Evolutionary conservation across 2,329 filamentous ascomycete genomes (phyloP).

Genomic region (Stemphylium beticola): DNA sequence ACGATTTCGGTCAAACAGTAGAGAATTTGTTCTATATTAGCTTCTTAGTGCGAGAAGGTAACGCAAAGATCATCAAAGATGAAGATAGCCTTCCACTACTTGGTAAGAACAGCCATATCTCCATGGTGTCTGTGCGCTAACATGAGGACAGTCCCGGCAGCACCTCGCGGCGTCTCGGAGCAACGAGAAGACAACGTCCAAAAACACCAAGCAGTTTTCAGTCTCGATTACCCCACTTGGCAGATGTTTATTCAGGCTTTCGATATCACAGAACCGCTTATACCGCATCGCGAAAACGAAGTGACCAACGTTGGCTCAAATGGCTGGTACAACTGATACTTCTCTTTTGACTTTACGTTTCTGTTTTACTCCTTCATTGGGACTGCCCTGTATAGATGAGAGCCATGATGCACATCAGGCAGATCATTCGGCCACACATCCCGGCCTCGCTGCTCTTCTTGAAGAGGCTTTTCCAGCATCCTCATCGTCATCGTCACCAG

Average conservation of each 20-base stretch:
- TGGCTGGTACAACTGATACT: constrained; percentile 35
- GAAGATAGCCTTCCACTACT: constrained; percentile 77
- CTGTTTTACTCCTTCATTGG: neutral
- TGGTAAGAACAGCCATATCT: constrained; percentile 62
- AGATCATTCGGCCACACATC: neutral
- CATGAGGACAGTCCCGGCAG: constrained; percentile 49
- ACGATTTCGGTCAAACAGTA: constrained; percentile 90
- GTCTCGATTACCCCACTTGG: constrained; percentile 87
- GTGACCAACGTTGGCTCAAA: constrained; percentile 29
- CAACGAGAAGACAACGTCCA: constrained; percentile 61
- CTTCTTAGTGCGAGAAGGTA: constrained; percentile 89
- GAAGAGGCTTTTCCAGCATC: neutral
- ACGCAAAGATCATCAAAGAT: constrained; percentile 75
- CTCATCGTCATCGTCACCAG: neutral
- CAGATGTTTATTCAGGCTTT: constrained; percentile 76
- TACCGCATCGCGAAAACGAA: constrained; percentile 70
- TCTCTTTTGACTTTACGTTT: neutral
- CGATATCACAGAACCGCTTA: constrained; percentile 78
- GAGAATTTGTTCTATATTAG: constrained; percentile 98
- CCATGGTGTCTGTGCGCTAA: constrained; percentile 3
- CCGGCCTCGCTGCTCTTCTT: neutral
- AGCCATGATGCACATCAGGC: neutral
- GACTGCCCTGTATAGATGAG: neutral
- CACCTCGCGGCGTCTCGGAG: constrained; percentile 57
- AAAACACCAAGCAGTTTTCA: constrained; percentile 82